Percentiles rank a stretch among this genome's conserved stretches.
These are phyloP conservation scores for Ettlia oleoabundans DNA, from an alignment of 139 green algal genomes.

Conservation along the genomic window DNA sequence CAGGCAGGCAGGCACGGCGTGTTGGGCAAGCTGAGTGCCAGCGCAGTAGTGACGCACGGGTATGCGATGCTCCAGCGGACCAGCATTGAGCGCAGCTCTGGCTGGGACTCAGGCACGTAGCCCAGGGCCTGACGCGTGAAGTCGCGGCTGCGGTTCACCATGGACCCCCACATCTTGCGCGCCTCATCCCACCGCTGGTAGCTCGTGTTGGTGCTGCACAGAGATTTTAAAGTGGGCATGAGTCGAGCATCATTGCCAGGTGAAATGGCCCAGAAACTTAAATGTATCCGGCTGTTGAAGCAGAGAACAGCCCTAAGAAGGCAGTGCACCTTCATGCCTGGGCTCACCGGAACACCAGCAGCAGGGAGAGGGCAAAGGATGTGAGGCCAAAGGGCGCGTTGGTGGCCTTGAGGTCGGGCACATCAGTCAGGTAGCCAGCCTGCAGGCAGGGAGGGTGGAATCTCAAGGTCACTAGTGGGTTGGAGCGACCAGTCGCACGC, in stretches of 20 bases:
- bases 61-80: constrained; percentile 51
- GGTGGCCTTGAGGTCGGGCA: constrained; percentile 20
- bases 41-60: not conserved
- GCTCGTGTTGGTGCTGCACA: constrained; percentile 53
- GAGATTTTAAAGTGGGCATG: not conserved
- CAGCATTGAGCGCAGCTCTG: constrained; percentile 29
- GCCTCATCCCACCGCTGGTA: constrained; percentile 61
- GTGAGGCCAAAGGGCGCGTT: constrained; percentile 37
- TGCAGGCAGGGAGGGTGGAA: too few relatives aligned
- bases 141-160: constrained; percentile 48
- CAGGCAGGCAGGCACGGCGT: too few relatives aligned
- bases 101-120: constrained; percentile 1
- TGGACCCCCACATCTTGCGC: constrained; percentile 46
- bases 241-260: too few relatives aligned
- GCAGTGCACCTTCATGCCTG: too few relatives aligned
- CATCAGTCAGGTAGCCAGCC: constrained; percentile 20
- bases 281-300: too few relatives aligned
- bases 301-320: too few relatives aligned
- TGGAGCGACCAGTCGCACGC: too few relatives aligned
- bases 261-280: too few relatives aligned
- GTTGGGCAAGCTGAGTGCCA: not conserved
- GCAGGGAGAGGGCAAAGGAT: constrained; percentile 39
- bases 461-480: too few relatives aligned
- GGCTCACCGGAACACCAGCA: constrained; percentile 21
- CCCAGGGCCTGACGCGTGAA: constrained; percentile 19